These are phyloP conservation scores for Bauhinia variegata DNA, from an alignment of 306 rosid genomes.

Conservation along the genomic window DNA sequence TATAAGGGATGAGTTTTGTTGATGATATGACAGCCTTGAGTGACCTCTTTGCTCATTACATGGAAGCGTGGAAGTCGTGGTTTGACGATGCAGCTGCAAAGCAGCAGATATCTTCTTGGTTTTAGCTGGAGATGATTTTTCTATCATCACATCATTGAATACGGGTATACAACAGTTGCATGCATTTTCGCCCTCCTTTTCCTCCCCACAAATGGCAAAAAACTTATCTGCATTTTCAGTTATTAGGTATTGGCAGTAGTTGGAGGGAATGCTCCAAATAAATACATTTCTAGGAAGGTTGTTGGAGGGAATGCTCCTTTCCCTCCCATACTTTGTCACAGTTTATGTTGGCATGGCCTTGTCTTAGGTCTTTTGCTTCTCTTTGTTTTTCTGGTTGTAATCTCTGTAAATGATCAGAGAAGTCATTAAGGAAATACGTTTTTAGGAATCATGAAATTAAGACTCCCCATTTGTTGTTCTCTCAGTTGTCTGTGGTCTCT, in stretches of 20 bases:
- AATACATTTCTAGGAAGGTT: too few relatives aligned
- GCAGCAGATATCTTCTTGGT: constrained; percentile 36
- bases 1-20: constrained; percentile 31
- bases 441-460: not conserved
- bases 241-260: not conserved
- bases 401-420: not conserved
- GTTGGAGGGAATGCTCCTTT: not conserved
- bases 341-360: not conserved
- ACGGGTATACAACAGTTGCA: not conserved
- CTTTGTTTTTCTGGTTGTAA: not conserved
- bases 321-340: not conserved
- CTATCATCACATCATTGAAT: not conserved
- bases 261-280: not conserved
- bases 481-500: too few relatives aligned
- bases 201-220: not conserved
- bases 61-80: constrained; percentile 62
- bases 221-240: constrained; percentile 1
- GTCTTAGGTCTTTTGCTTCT: not conserved
- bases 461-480: too few relatives aligned
- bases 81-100: constrained; percentile 23
- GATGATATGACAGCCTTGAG: constrained; percentile 39
- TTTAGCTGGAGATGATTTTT: not conserved
- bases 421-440: not conserved
- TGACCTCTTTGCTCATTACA: constrained; percentile 56
- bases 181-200: not conserved